Base-by-base conservation (phyloP, 768 basidiomycete genomes). In the Suillus paluster region DNA sequence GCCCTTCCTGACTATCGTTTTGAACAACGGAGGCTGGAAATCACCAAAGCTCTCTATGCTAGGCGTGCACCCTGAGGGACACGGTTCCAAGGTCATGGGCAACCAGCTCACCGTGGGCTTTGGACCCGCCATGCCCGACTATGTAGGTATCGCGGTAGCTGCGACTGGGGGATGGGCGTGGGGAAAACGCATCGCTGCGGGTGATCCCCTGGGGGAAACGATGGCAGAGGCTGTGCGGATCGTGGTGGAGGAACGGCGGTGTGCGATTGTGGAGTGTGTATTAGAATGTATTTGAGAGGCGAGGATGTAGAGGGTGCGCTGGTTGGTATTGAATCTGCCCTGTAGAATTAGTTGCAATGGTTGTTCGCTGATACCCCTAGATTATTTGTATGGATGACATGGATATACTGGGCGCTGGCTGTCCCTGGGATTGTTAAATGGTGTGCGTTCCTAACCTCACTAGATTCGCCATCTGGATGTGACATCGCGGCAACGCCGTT, bases 11-110 rank as follows among this genome's bases (percentile, higher is more conserved):
- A 90, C 88, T 0, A 77, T 91, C 64, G 78, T 91, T 1, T 72
- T 92, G 15, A 91, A 91, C 70, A 91, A 91, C 60, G 88, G 88
- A 0, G 88, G 87, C 0, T 88, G 87, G 88, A 85, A 79, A 66
- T 84, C 87, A 0, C 89, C 90, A 4, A 84, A 80, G 63, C 66
- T 83, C 15, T 89, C 88, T 0, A 84, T 91, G 85, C 74, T 89
- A 10, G 83, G 83, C 4, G 81, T 90, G 0, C 84, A 91, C 65
- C 90, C 89, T 0, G 64, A 68, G 0, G 89, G 89, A 0, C 71
- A 83, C 48, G 88, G 87, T 3, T 78, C 83, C 9, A 75, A 72
- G 1, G 67, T 70, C 0, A 68, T 78, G 1, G 85, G 83, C 0
- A 78, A 78, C 8, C 75, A 81, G 54, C 81, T 91, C 1, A 82